Evolutionary conservation across 805 yeast genomes (phyloP).

Genomic region (Huiozyma naganishii): DNA sequence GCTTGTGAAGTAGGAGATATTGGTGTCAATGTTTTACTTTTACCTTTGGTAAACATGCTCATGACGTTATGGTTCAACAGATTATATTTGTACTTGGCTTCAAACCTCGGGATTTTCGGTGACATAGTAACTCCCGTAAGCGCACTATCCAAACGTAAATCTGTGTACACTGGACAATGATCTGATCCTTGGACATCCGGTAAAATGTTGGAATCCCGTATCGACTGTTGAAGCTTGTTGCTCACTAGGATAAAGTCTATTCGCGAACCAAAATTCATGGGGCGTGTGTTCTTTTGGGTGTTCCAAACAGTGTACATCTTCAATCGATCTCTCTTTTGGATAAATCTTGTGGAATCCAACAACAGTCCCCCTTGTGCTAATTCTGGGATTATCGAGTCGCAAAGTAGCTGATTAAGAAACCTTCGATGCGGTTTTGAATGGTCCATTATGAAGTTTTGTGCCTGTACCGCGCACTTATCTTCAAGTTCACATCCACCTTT

Average conservation of each 20-base stretch:
- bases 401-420: conserved; percentile 37
- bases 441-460: conserved; percentile 29
- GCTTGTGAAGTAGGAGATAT: not conserved
- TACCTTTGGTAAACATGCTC: conserved; percentile 25
- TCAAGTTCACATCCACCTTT: conserved; percentile 28
- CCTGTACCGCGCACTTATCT: conserved; percentile 15
- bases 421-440: conserved; percentile 32
- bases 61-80: conserved; percentile 28
- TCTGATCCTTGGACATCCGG: conserved; percentile 76
- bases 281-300: conserved; percentile 61
- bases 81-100: conserved; percentile 41
- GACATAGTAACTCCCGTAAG: not conserved
- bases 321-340: conserved; percentile 41
- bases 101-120: conserved; percentile 33
- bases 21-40: not conserved
- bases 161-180: conserved; percentile 85
- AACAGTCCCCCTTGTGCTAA: conserved; percentile 34
- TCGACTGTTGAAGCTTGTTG: conserved; percentile 23
- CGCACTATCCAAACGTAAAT: conserved; percentile 27
- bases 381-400: conserved; percentile 26
- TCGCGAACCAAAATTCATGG: conserved; percentile 78
- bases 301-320: conserved; percentile 91
- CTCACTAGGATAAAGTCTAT: conserved; percentile 66
- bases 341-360: conserved; percentile 47
- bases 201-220: conserved; percentile 43